phyloP scores from a whole-genome alignment of 2,329 filamentous ascomycete species.

The Phoma sp. region DNA sequence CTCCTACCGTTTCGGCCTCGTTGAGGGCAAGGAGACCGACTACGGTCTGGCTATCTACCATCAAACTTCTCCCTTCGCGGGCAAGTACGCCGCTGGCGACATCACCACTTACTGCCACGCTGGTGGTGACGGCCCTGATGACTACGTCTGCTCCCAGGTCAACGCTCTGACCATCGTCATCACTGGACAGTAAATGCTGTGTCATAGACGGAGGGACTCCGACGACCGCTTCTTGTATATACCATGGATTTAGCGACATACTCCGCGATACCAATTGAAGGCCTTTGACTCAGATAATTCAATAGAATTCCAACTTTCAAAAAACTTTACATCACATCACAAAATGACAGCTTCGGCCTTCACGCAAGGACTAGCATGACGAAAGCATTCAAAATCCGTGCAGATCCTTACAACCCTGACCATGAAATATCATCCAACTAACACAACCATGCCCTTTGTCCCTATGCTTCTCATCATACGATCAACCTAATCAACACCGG shows the following conservation, averaged over 20 bases:
- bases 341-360: too few species aligned
- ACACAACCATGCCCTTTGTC: background rate
- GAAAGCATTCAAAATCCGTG: too few species aligned
- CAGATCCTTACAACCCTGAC: background rate
- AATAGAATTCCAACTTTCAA: background rate
- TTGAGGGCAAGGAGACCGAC: conserved; percentile 9
- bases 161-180: conserved; percentile 21
- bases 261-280: background rate
- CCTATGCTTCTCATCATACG: background rate
- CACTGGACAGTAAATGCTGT: background rate
- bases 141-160: conserved; percentile 28
- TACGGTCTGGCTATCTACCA: conserved; percentile 25
- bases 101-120: conserved; percentile 30
- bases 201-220: background rate
- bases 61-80: conserved; percentile 18
- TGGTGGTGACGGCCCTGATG: conserved; percentile 25
- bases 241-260: conserved; percentile 10
- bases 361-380: too few species aligned
- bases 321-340: background rate
- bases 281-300: background rate
- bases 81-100: conserved; percentile 16
- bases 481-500: background rate
- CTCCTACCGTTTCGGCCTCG: conserved; percentile 27
- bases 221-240: conserved; percentile 4
- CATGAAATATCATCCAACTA: background rate